Evolutionary conservation across 148 eudicot genomes (phyloP).

Genomic region (Polygonum maritimum): DNA sequence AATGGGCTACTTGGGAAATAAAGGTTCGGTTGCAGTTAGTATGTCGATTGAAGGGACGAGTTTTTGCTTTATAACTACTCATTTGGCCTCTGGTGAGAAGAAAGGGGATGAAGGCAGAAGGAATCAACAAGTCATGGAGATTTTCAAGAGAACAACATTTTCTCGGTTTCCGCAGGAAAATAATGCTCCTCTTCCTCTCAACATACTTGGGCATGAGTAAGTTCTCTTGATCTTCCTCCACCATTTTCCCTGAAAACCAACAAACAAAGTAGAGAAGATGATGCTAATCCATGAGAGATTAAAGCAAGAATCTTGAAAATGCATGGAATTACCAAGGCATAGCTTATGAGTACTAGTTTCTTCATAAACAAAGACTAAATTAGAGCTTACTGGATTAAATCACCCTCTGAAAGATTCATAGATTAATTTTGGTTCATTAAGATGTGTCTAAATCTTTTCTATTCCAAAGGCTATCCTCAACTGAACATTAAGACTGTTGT

Average conservation of each 20-base stretch:
- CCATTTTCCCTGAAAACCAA: neutral
- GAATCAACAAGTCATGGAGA: slow-evolving; percentile 47
- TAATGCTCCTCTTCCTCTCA: slow-evolving; percentile 25
- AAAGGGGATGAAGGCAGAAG: slow-evolving; percentile 51
- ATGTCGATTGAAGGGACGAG: slow-evolving; percentile 51
- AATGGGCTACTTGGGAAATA: slow-evolving; percentile 63
- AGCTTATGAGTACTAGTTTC: too few species aligned
- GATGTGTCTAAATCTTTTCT: neutral
- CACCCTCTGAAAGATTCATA: too few species aligned
- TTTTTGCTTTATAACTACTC: slow-evolving; percentile 51
- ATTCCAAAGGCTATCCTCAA: neutral
- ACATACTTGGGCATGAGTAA: slow-evolving; percentile 61
- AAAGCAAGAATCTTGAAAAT: neutral
- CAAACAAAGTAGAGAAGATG: neutral
- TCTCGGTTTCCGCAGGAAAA: slow-evolving; percentile 26
- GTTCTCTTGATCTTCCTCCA: slow-evolving; percentile 14
- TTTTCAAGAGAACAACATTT: slow-evolving; percentile 46
- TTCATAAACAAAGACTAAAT: too few species aligned
- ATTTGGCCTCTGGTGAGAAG: slow-evolving; percentile 71
- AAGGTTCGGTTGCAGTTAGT: slow-evolving; percentile 59
- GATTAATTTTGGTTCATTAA: neutral
- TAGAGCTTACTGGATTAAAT: too few species aligned
- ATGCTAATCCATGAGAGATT: neutral
- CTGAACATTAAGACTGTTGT: neutral
- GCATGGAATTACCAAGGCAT: too few species aligned